phyloP scores from a whole-genome alignment of 1,284 basidiomycete species.

The Trametes hirsuta region DNA sequence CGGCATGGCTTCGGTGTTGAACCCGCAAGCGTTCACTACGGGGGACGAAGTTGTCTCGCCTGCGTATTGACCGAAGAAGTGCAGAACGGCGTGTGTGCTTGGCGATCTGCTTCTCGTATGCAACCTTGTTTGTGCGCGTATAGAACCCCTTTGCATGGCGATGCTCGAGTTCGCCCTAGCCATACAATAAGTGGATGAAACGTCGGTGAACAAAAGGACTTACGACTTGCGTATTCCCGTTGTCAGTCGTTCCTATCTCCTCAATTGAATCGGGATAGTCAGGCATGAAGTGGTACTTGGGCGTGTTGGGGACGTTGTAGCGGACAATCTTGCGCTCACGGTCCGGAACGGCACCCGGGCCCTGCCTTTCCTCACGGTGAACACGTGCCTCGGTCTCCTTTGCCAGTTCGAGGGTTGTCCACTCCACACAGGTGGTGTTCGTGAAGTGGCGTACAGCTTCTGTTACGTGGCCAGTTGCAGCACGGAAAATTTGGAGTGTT shows the following conservation, averaged over 20 bases:
- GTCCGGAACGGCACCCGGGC: background rate
- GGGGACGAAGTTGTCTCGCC: background rate
- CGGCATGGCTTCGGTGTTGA: no score
- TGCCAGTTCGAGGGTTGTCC: background rate
- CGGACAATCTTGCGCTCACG: background rate
- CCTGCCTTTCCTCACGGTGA: background rate
- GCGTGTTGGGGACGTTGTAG: background rate
- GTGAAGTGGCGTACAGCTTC: slow-evolving; percentile 17
- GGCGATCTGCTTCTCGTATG: slow-evolving; percentile 31
- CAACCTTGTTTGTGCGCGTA: slow-evolving; percentile 34
- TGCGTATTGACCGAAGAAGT: background rate
- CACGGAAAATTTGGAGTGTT: slow-evolving; percentile 27
- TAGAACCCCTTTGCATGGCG: slow-evolving; percentile 36
- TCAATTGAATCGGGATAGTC: background rate
- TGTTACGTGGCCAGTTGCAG: slow-evolving; percentile 23
- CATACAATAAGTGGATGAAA: background rate
- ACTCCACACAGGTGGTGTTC: background rate
- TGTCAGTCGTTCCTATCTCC: background rate
- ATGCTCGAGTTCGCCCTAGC: slow-evolving; percentile 39
- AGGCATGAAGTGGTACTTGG: slow-evolving; percentile 3
- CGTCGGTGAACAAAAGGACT: background rate
- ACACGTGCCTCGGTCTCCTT: background rate
- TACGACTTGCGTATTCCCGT: background rate
- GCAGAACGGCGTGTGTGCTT: slow-evolving; percentile 14
- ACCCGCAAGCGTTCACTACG: background rate